Evolutionary conservation across 306 rosid genomes (phyloP), one percentile per base, ranked within the genome.

Genomic region (Vigna trinervia): DNA sequence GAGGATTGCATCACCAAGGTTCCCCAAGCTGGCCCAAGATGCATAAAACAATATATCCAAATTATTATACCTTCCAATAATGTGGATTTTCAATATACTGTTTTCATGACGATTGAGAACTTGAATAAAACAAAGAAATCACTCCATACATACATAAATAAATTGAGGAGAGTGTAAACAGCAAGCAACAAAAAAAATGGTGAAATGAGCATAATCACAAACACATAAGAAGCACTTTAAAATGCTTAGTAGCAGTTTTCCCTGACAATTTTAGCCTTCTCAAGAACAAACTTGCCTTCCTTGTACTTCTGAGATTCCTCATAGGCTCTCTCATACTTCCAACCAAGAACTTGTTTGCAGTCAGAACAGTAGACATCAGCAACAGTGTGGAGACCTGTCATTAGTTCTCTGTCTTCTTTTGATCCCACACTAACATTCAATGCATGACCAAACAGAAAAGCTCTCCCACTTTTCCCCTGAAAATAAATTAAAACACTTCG

Each of bases 391-490:
- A 81, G 84, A 34, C 93, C 95, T 0, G 90, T 87, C 43, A 85
- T 56, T 3, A 92, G 83, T 48, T 72, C 53, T 64, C 78, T 84
- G 70, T 90, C 87, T 78, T 81, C 83, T 74, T 73, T 81, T 68
- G 83, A 54, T 52, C 88, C 88, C 45, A 73, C 75, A 36, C 17
- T 69, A 3, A 85, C 36, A 36, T 85, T 73, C 83, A 78, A 54
- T 26, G 83, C 88, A 85, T 81, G 83, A 39, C 75, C 74, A 73
- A 91, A 89, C 83, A 91, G 67, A 83, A 91, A 91, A 5, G 86
- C 94, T 82, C 94, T 74, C 19, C 93, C 92, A 81, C 84, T 85
- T 78, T 88, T 89, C 69, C 93, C 96, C 96, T 91, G 34, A 30
- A 30, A 30, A 4, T 30, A 30, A 30, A 30, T 30, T 26, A 26